Evolutionary conservation across 805 yeast genomes (phyloP).

Genomic region (Blastobotrys americana): DNA sequence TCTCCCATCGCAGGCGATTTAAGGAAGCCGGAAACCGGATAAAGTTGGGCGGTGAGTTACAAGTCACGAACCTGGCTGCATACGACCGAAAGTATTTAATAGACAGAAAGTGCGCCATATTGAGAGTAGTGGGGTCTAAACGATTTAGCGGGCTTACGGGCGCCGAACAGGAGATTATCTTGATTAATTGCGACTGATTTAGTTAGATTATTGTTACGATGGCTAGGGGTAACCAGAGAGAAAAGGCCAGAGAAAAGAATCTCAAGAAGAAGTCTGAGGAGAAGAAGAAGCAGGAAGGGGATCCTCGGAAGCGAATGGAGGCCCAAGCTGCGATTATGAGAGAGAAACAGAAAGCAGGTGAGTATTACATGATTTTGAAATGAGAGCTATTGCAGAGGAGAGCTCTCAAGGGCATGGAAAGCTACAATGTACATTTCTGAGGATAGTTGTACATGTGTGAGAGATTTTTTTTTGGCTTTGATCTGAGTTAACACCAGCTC

Average conservation of each 20-base stretch:
- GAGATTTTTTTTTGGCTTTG: too few relatives aligned
- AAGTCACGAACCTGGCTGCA: too few relatives aligned
- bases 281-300: constrained; percentile 71
- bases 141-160: constrained; percentile 1
- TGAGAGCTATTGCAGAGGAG: constrained; percentile 9
- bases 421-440: too few relatives aligned
- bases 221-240: constrained; percentile 98
- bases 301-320: constrained; percentile 79
- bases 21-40: too few relatives aligned
- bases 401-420: too few relatives aligned
- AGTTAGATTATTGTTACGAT: constrained; percentile 33
- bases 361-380: constrained; percentile 13
- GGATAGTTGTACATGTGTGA: too few relatives aligned
- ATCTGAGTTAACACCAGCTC: too few relatives aligned
- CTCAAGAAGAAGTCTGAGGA: constrained; percentile 61
- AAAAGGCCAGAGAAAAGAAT: constrained; percentile 83
- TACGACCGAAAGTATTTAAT: too few relatives aligned
- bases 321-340: constrained; percentile 86
- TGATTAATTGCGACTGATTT: not conserved
- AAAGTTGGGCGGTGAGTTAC: too few relatives aligned
- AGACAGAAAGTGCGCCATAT: not conserved
- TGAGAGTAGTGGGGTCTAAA: not conserved
- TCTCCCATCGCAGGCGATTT: too few relatives aligned
- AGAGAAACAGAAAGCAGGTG: constrained; percentile 78
- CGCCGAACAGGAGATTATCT: not conserved